phyloP scores from a whole-genome alignment of 2,329 filamentous ascomycete species.

The Cytospora chrysosperma region DNA sequence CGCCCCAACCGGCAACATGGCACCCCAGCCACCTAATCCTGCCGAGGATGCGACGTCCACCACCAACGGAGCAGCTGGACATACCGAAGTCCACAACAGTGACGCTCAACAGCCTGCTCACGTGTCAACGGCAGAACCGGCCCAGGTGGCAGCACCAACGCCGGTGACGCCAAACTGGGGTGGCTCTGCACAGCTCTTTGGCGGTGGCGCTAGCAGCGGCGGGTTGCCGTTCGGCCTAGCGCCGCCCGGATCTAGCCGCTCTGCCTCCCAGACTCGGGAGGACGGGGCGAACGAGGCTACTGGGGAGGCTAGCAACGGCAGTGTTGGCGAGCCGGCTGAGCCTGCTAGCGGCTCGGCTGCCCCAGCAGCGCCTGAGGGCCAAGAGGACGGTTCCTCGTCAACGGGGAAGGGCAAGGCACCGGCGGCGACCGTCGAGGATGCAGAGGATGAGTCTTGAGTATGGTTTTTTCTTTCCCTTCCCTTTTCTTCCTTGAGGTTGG shows the following conservation, averaged over 20 bases:
- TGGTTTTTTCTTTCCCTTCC: not conserved
- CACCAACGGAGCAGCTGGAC: not conserved
- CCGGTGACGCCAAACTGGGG: slow-evolving; percentile 52
- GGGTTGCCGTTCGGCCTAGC: slow-evolving; percentile 26
- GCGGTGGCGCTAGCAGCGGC: slow-evolving; percentile 30
- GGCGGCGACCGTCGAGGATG: slow-evolving; percentile 20
- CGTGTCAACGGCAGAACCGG: slow-evolving; percentile 8
- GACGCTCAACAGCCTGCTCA: slow-evolving; percentile 16
- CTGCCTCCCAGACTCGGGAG: slow-evolving; percentile 21
- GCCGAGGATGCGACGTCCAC: not conserved
- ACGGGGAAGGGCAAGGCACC: slow-evolving; percentile 32
- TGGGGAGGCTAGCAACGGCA: slow-evolving; percentile 1
- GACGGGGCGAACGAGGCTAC: slow-evolving; percentile 19
- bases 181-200: slow-evolving; percentile 49
- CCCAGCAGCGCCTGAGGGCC: slow-evolving; percentile 14
- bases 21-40: not conserved
- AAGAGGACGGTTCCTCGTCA: slow-evolving; percentile 21
- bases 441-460: slow-evolving; percentile 16
- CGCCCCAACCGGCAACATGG: not conserved
- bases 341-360: slow-evolving; percentile 1
- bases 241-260: slow-evolving; percentile 22
- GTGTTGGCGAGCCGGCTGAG: not conserved
- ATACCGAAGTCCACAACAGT: not conserved
- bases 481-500: no score
- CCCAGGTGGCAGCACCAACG: slow-evolving; percentile 46